phyloP scores from a whole-genome alignment of 345 rosid genomes.

The Citrus maxima region DNA sequence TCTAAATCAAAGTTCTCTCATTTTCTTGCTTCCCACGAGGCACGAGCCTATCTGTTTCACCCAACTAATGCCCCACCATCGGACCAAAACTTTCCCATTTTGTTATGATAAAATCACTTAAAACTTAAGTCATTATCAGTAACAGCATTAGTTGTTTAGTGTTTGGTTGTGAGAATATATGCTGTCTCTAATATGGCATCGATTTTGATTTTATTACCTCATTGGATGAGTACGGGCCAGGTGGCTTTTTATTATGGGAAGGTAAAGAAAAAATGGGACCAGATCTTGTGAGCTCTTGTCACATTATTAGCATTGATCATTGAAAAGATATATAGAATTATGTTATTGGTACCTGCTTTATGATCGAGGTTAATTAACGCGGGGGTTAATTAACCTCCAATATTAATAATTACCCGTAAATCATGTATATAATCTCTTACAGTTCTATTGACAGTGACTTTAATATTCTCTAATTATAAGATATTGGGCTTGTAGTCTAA shows the following conservation, averaged over 20 bases:
- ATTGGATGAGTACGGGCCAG: neutral
- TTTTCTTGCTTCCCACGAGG: slow-evolving; percentile 26
- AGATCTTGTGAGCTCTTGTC: neutral
- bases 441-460: too few relatives aligned
- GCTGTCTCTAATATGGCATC: slow-evolving; percentile 17
- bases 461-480: too few relatives aligned
- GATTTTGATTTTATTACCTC: neutral
- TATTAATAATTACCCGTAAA: too few relatives aligned
- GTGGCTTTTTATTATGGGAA: neutral
- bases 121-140: slow-evolving; percentile 15
- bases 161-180: slow-evolving; percentile 27
- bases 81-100: neutral
- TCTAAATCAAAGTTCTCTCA: neutral
- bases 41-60: slow-evolving; percentile 1
- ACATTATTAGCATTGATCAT: slow-evolving; percentile 1
- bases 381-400: too few relatives aligned
- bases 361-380: too few relatives aligned
- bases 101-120: neutral
- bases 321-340: neutral
- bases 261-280: neutral
- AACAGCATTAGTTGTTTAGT: neutral
- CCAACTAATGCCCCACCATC: slow-evolving; percentile 28
- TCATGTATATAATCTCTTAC: too few relatives aligned
- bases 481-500: too few relatives aligned
- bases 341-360: neutral